A percentile compares a stretch with the other conserved stretches of the same genome.
These are phyloP conservation scores for Botrytis elliptica DNA, from an alignment of 2,329 filamentous ascomycete genomes.

Conservation along the genomic window DNA sequence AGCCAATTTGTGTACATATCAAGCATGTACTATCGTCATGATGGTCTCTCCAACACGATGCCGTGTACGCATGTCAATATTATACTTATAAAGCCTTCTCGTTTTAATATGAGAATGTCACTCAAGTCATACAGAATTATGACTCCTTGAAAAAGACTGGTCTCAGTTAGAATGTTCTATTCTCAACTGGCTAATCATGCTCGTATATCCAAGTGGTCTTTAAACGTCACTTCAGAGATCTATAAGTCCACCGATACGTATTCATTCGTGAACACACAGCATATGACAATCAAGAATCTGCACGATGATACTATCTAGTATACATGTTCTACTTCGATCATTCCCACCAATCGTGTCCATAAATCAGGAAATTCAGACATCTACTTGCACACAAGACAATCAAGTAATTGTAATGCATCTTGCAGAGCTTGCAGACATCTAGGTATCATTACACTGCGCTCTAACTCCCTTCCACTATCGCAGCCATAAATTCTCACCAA, in stretches of 20 bases:
- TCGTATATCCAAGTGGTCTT: neutral
- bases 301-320: neutral
- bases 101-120: conserved; percentile 8
- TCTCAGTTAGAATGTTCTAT: neutral
- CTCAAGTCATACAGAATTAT: neutral
- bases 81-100: neutral
- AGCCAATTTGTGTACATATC: neutral
- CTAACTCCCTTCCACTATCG: neutral
- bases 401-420: neutral
- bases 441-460: neutral
- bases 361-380: neutral
- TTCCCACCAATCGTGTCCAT: neutral
- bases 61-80: no score
- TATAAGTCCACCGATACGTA: neutral
- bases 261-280: neutral
- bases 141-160: neutral
- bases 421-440: neutral
- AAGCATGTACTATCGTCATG: neutral
- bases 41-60: neutral
- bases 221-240: neutral
- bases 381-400: neutral
- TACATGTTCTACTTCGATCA: neutral
- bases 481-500: neutral
- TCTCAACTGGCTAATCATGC: neutral
- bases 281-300: neutral